These are phyloP conservation scores for Fusarium drepaniforme DNA, from an alignment of 2,329 filamentous ascomycete species.

Conservation along the genomic window DNA sequence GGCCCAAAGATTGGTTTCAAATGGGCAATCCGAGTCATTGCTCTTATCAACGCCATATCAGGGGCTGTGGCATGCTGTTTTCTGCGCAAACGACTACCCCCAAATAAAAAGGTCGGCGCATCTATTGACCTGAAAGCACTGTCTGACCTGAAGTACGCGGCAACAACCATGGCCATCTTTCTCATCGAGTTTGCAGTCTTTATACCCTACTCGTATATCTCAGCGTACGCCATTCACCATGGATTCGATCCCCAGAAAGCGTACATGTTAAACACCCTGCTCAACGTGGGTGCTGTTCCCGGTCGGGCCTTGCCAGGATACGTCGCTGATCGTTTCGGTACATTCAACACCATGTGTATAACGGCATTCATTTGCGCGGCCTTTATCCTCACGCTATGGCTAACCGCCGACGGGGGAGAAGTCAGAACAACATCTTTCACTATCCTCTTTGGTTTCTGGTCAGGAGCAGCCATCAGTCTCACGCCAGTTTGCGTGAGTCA, in stretches of 20 bases:
- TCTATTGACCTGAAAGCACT: slow-evolving; percentile 66
- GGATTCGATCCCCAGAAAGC: slow-evolving; percentile 65
- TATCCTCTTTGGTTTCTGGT: slow-evolving; percentile 76
- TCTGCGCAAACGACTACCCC: slow-evolving; percentile 59
- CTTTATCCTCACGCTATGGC: slow-evolving; percentile 70
- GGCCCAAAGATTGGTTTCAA: slow-evolving; percentile 45
- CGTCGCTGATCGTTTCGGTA: slow-evolving; percentile 74
- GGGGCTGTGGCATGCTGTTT: slow-evolving; percentile 47
- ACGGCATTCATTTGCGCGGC: slow-evolving; percentile 61
- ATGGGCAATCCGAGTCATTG: slow-evolving; percentile 49
- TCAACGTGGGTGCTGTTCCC: slow-evolving; percentile 77
- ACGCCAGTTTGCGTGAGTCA: slow-evolving; percentile 80
- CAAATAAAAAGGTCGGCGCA: slow-evolving; percentile 56
- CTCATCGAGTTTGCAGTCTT: slow-evolving; percentile 70
- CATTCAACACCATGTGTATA: slow-evolving; percentile 77
- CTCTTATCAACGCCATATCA: slow-evolving; percentile 37
- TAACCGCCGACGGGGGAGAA: slow-evolving; percentile 56
- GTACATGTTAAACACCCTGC: slow-evolving; percentile 75
- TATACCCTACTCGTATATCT: slow-evolving; percentile 77
- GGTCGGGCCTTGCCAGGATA: slow-evolving; percentile 75
- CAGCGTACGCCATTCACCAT: slow-evolving; percentile 67
- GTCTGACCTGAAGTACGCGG: slow-evolving; percentile 60
- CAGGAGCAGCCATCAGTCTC: slow-evolving; percentile 77
- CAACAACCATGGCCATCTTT: slow-evolving; percentile 67
- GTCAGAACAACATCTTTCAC: slow-evolving; percentile 70